These are phyloP conservation scores for Prorocentrum cordatum DNA, from an alignment of 169 alveolate species.

Conservation along the genomic window DNA sequence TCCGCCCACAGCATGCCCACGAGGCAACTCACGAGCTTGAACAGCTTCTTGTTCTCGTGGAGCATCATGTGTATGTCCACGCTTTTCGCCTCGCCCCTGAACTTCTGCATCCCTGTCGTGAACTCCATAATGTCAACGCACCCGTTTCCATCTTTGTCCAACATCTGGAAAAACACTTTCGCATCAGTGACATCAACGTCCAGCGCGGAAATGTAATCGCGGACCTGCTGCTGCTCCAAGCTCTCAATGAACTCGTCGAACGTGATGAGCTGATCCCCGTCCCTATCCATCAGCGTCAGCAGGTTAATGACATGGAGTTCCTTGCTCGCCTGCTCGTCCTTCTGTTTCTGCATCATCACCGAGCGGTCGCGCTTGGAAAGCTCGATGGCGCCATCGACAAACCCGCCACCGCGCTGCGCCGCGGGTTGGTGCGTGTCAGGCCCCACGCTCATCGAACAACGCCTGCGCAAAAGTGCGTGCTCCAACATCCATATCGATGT, in stretches of 20 bases:
- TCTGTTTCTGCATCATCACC: neutral
- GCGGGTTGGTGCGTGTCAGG: too few species aligned
- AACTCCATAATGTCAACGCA: neutral
- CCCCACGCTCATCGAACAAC: too few species aligned
- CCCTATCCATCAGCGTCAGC: too few species aligned
- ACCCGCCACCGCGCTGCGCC: too few species aligned
- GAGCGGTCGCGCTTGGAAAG: neutral
- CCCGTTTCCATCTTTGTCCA: neutral
- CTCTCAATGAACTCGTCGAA: neutral
- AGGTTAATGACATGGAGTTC: neutral
- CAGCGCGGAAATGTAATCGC: neutral
- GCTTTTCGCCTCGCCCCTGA: neutral
- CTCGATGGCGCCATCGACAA: neutral
- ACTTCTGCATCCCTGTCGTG: neutral
- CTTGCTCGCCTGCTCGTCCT: neutral
- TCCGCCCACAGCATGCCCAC: too few species aligned
- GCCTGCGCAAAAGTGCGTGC: too few species aligned
- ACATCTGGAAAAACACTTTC: neutral
- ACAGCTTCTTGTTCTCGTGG: neutral
- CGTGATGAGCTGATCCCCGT: neutral
- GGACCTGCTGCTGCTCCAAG: neutral
- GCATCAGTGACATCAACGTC: neutral
- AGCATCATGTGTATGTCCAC: neutral
- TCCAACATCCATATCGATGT: too few species aligned
- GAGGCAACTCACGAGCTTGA: too few species aligned